phyloP scores from a whole-genome alignment of 495 filamentous ascomycete species.

The Opeltia flavorubescens region DNA sequence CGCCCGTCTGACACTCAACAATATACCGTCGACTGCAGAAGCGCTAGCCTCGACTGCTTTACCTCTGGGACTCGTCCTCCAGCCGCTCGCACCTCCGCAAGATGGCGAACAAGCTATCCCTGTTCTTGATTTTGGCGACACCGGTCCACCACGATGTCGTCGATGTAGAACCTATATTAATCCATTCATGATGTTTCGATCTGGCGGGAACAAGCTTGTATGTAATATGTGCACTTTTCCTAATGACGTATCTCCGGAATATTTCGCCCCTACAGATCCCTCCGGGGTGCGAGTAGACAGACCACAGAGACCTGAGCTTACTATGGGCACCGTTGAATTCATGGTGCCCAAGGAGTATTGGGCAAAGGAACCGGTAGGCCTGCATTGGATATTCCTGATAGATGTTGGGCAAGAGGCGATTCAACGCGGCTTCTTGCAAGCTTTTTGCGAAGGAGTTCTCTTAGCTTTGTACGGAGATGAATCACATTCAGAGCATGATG shows the following conservation, averaged over 20 bases:
- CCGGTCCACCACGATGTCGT: slow-evolving; percentile 80
- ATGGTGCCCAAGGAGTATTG: slow-evolving; percentile 96
- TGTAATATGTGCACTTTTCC: slow-evolving; percentile 98
- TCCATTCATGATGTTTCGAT: slow-evolving; percentile 93
- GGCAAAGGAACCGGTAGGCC: slow-evolving; percentile 81
- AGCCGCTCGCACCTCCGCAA: slow-evolving; percentile 74
- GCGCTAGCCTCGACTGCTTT: slow-evolving; percentile 64
- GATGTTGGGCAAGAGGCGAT: slow-evolving; percentile 84
- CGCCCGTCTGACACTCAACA: slow-evolving; percentile 80
- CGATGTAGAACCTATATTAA: slow-evolving; percentile 96
- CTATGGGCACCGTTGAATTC: slow-evolving; percentile 86
- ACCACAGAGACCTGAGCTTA: slow-evolving; percentile 77
- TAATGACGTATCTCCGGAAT: slow-evolving; percentile 85
- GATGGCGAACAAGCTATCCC: slow-evolving; percentile 79
- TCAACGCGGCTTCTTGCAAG: slow-evolving; percentile 79
- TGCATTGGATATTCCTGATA: slow-evolving; percentile 82
- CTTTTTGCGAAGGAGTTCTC: slow-evolving; percentile 80
- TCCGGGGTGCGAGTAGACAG: slow-evolving; percentile 79
- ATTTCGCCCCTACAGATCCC: slow-evolving; percentile 82
- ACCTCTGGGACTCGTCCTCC: slow-evolving; percentile 76
- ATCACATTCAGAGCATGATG: slow-evolving; percentile 29
- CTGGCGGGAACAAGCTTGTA: slow-evolving; percentile 88
- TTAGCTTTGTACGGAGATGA: slow-evolving; percentile 63
- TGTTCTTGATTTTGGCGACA: slow-evolving; percentile 87
- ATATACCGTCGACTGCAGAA: slow-evolving; percentile 72